phyloP scores from a whole-genome alignment of 805 yeast genomes.

The Clavispora asparagi region DNA sequence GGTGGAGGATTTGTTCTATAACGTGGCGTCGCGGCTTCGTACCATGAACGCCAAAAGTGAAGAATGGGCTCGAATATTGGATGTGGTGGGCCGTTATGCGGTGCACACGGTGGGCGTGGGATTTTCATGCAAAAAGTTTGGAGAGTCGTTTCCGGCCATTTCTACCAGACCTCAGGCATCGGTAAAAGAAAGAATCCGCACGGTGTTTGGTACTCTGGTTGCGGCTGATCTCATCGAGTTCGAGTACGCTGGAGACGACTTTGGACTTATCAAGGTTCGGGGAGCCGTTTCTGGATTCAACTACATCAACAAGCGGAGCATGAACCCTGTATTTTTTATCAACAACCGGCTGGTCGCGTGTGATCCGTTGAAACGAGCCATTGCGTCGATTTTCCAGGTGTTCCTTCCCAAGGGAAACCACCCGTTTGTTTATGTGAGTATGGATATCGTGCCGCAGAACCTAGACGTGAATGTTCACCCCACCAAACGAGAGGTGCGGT shows the following conservation, averaged over 20 bases:
- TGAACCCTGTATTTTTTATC: constrained; percentile 74
- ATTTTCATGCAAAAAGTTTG: constrained; percentile 73
- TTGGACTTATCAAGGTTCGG: constrained; percentile 46
- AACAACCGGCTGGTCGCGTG: constrained; percentile 79
- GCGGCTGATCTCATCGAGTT: constrained; percentile 60
- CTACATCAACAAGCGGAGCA: constrained; percentile 59
- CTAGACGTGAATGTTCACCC: constrained; percentile 96
- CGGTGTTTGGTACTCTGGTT: constrained; percentile 63
- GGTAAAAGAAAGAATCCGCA: constrained; percentile 64
- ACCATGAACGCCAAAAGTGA: constrained; percentile 64
- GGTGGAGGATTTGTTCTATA: constrained; percentile 87
- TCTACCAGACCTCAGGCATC: constrained; percentile 47
- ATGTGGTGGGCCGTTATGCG: constrained; percentile 79
- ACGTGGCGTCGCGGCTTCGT: constrained; percentile 71
- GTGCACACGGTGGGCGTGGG: constrained; percentile 67
- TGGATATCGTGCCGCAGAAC: constrained; percentile 61
- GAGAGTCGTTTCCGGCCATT: constrained; percentile 68
- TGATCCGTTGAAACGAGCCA: constrained; percentile 71
- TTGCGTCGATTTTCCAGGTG: constrained; percentile 54
- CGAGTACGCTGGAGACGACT: constrained; percentile 21
- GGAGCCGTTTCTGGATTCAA: constrained; percentile 74
- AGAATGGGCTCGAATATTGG: constrained; percentile 72
- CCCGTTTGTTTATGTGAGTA: constrained; percentile 71
- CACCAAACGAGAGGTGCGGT: constrained; percentile 86
- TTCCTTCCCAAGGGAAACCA: constrained; percentile 72